Evolutionary conservation across 495 filamentous ascomycete species (phyloP), one percentile per base, ranked within the genome.

Genomic region (Polyplosphaeria fusca): DNA sequence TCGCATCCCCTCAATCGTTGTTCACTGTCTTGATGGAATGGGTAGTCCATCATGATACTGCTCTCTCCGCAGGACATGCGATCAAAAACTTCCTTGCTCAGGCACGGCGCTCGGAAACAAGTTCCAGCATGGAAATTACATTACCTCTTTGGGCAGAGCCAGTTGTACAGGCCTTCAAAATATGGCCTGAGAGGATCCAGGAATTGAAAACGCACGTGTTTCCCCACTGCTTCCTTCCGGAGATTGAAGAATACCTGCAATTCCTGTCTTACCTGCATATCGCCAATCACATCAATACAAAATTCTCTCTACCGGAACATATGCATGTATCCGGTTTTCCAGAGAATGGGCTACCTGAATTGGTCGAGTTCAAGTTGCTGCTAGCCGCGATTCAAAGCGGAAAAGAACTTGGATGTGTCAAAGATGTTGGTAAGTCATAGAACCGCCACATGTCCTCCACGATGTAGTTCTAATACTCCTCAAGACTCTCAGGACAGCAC

Each of bases 381-480:
- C 79, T 90, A 52, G 79, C 83, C 40, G 79, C 86, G 16, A 74
- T 95, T 27, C 85, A 90, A 59, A 76, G 84, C 11, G 89, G 86
- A 14, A 94, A 93, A 74, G 89, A 91, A 49, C 71, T 80, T 30
- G 89, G 88, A 0, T 66, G 92, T 20, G 79, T 95, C 5, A 79
- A 84, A 46, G 89, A 91, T 63, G 78, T 85, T 46, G 77, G 87
- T 88, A 74, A 76, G 81, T 71, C 42, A 55, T n/a, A n/a, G n/a
- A n/a, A n/a, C n/a, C n/a, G n/a, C n/a, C n/a, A n/a, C n/a, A n/a
- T n/a, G n/a, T n/a, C n/a, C n/a, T n/a, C n/a, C n/a, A n/a, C n/a
- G n/a, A n/a, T n/a, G n/a, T n/a, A n/a, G n/a, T n/a, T n/a, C n/a
- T n/a, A n/a, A n/a, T n/a, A n/a, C n/a, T n/a, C n/a, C n/a, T n/a